phyloP scores from a whole-genome alignment of 1,284 basidiomycete species.

The Apiotrichum gamsii region DNA sequence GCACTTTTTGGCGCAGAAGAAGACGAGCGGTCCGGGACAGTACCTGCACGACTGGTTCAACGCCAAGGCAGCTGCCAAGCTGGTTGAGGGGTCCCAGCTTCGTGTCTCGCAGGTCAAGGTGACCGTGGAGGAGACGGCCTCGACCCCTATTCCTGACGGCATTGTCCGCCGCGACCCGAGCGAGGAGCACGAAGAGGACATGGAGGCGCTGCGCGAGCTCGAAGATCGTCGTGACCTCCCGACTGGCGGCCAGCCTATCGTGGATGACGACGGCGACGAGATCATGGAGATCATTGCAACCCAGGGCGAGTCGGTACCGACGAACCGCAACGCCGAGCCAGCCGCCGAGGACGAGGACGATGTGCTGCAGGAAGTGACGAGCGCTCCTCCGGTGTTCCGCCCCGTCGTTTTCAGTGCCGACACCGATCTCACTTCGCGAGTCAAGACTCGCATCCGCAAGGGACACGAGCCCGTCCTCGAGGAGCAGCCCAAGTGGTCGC shows the following conservation, averaged over 20 bases:
- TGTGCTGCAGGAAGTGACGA: slow-evolving; percentile 56
- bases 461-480: slow-evolving; percentile 83
- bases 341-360: slow-evolving; percentile 57
- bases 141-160: slow-evolving; percentile 54
- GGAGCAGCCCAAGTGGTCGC: slow-evolving; percentile 89
- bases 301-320: slow-evolving; percentile 33
- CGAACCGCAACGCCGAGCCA: slow-evolving; percentile 13
- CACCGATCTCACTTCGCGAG: slow-evolving; percentile 28
- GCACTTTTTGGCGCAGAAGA: slow-evolving; percentile 40
- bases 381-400: slow-evolving; percentile 35
- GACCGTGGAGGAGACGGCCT: slow-evolving; percentile 58
- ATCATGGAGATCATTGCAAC: slow-evolving; percentile 42
- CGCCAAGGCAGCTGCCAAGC: slow-evolving; percentile 69
- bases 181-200: slow-evolving; percentile 38
- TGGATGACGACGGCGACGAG: slow-evolving; percentile 34
- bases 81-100: slow-evolving; percentile 56
- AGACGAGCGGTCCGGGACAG: slow-evolving; percentile 31
- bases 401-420: slow-evolving; percentile 30
- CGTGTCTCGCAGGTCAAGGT: slow-evolving; percentile 27
- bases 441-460: slow-evolving; percentile 60
- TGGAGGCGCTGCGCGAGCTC: slow-evolving; percentile 34
- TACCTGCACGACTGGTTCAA: slow-evolving; percentile 46
- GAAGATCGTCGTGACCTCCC: slow-evolving; percentile 17
- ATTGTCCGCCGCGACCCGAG: slow-evolving; percentile 4
- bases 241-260: slow-evolving; percentile 7